A percentile compares a stretch with the other conserved stretches of the same genome.
These are phyloP conservation scores for Fusarium sterilihyphosum DNA, from an alignment of 2,329 filamentous ascomycete species.

Conservation along the genomic window DNA sequence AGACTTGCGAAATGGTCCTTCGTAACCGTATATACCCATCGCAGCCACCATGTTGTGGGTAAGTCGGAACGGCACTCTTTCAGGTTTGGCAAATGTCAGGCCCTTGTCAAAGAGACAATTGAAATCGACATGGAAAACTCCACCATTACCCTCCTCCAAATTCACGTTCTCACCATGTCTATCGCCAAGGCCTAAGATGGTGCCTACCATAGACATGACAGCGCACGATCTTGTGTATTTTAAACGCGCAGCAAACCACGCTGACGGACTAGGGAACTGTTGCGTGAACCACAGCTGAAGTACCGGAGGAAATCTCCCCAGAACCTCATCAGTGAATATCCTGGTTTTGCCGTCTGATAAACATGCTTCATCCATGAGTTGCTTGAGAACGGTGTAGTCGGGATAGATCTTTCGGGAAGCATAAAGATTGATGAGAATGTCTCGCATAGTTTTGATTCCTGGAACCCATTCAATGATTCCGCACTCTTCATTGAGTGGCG, in stretches of 20 bases:
- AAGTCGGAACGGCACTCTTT: constrained; percentile 93
- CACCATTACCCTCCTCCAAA: constrained; percentile 91
- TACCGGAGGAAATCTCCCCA: constrained; percentile 79
- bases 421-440: constrained; percentile 85
- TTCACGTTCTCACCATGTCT: constrained; percentile 97
- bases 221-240: constrained; percentile 93
- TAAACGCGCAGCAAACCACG: constrained; percentile 90
- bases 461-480: constrained; percentile 99
- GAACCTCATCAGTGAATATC: constrained; percentile 75
- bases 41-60: constrained; percentile 99
- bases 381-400: constrained; percentile 75
- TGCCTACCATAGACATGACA: constrained; percentile 99
- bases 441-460: constrained; percentile 90
- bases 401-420: constrained; percentile 75
- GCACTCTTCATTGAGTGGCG: constrained; percentile 96
- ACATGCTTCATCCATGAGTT: constrained; percentile 71
- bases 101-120: constrained; percentile 99
- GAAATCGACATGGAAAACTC: constrained; percentile 97
- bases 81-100: constrained; percentile 92
- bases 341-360: constrained; percentile 67
- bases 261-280: constrained; percentile 90
- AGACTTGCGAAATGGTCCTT: constrained; percentile 90
- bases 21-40: constrained; percentile 94
- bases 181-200: constrained; percentile 92
- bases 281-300: constrained; percentile 96